A percentile compares a stretch with the other conserved stretches of the same genome.
These are phyloP conservation scores for Silene noctiflora DNA, from an alignment of 179 eudicot genomes.

Conservation along the genomic window DNA sequence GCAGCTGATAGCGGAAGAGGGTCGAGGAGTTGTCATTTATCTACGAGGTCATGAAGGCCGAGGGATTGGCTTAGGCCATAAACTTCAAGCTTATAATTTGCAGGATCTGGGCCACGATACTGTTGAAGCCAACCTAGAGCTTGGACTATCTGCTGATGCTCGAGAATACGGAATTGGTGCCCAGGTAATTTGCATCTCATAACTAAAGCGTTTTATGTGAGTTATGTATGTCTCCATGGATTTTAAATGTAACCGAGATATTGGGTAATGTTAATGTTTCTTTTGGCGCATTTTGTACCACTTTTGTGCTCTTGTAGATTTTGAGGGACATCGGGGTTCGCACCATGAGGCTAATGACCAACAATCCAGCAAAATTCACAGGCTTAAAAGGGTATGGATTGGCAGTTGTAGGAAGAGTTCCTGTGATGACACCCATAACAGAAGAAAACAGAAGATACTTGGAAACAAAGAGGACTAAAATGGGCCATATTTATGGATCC, in stretches of 20 bases:
- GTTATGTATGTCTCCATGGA: neutral
- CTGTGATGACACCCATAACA: constrained; percentile 90
- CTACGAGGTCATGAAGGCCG: constrained; percentile 93
- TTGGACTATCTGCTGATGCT: constrained; percentile 83
- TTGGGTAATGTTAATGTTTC: neutral
- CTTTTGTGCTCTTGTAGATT: constrained; percentile 39
- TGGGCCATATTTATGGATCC: constrained; percentile 93
- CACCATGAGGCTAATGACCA: constrained; percentile 91
- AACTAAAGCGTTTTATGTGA: neutral
- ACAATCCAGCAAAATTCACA: constrained; percentile 92
- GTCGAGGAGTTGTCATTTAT: constrained; percentile 76
- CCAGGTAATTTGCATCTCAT: constrained; percentile 47
- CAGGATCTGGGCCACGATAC: constrained; percentile 96
- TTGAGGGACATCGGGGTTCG: constrained; percentile 72
- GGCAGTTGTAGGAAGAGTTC: constrained; percentile 88
- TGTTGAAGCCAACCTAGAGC: constrained; percentile 88
- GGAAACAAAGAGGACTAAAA: constrained; percentile 76
- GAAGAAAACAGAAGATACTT: constrained; percentile 75
- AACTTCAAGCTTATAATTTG: constrained; percentile 78
- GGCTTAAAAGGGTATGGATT: constrained; percentile 94
- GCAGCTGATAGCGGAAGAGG: constrained; percentile 72
- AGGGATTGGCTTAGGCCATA: constrained; percentile 89
- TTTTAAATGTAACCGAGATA: neutral
- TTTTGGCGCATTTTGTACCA: too few species aligned
- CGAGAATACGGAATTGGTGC: constrained; percentile 97